Evolutionary conservation across 2,329 filamentous ascomycete species (phyloP), one percentile per base, ranked within the genome.

Genomic region (Aspergillus fumigatiaffinis): DNA sequence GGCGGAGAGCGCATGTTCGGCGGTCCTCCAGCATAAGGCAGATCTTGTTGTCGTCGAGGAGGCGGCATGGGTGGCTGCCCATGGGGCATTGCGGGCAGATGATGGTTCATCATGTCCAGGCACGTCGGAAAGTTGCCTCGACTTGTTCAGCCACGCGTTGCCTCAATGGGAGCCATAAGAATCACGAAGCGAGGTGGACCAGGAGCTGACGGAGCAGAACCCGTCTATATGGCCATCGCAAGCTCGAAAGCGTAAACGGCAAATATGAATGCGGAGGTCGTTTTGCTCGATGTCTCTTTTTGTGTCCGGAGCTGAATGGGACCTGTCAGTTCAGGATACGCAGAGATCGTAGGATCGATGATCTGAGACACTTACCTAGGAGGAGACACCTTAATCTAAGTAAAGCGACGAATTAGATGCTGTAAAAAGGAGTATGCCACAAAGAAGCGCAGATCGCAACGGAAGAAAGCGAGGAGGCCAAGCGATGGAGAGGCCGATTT

Each of bases 1-100:
- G 83, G 84, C 60, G 83, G 82, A 56, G 83, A 79, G 57, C 77
- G 77, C 73, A 86, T 81, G 63, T 80, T 82, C 32, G 80, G 78
- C 52, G 74, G 76, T 7, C 69, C 72, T 12, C 72, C 65, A 21
- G 73, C 68, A 63, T 80, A 80, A 32, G 76, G 65, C 54, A 76
- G 70, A 51, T 80, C 76, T 64, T 77, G 75, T 63, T 78, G 77
- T 60, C 76, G 76, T 59, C 77, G 76, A 25, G 77, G 73, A 62
- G 76, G 75, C 55, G 79, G 78, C 69, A 80, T 80, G 47, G 80
- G 79, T 54, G 79, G 77, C 70, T 79, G 77, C 75, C 77, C 77
- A 71, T 78, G 76, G 61, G 70, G 74, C 71, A 75, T 77, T 62
- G 70, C 71, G 65, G 71, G 73, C 63, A 76, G 66, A 68, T 77